Conservation (phyloP, 83 land plant species). For the Picea mariana region DNA sequence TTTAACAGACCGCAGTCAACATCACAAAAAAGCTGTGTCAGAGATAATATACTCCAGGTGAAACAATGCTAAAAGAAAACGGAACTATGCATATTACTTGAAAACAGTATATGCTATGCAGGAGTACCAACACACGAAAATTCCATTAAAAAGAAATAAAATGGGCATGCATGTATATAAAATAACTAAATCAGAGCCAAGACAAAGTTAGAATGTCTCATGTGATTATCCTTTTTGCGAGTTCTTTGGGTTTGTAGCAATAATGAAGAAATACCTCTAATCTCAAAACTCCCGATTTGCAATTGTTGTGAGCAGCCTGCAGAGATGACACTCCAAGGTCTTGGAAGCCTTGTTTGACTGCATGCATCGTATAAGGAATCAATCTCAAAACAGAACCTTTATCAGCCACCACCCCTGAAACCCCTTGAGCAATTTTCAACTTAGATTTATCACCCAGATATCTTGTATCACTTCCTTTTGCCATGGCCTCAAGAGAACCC, state of each 20-base stretch:
- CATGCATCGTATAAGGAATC: constrained; percentile 96
- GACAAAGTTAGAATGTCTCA: not conserved
- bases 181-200: too few species aligned
- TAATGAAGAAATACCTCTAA: constrained; percentile 70
- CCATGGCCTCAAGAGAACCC: constrained; percentile 99
- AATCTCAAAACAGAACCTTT: constrained; percentile 91
- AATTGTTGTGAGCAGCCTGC: constrained; percentile 67
- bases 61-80: too few species aligned
- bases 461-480: constrained; percentile 96
- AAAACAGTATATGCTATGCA: not conserved
- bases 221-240: not conserved
- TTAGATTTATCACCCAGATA: constrained; percentile 89
- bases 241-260: not conserved
- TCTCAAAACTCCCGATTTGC: constrained; percentile 57
- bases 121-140: not conserved
- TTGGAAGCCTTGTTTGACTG: constrained; percentile 97
- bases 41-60: too few species aligned
- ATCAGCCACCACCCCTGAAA: constrained; percentile 91
- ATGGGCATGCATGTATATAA: not conserved
- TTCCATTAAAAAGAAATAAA: not conserved
- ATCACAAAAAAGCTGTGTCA: too few species aligned
- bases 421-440: constrained; percentile 96
- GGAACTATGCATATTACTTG: not conserved
- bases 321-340: constrained; percentile 87
- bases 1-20: too few species aligned